Conservation (phyloP, 2,329 filamentous ascomycete genomes). For the Geosmithia putterillii region DNA sequence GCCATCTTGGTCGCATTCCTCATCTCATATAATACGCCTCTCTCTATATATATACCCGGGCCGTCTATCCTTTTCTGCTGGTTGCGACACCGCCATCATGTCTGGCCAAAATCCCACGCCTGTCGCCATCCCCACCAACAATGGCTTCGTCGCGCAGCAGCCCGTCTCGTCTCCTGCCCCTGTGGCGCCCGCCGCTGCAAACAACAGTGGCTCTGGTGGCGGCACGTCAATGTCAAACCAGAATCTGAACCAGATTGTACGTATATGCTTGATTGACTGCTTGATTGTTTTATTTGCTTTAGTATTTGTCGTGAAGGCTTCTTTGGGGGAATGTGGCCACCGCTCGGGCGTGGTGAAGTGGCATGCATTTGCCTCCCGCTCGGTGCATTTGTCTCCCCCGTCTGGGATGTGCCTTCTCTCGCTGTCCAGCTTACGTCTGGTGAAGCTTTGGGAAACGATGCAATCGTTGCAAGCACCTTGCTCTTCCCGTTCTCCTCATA, state of each 20-base stretch:
- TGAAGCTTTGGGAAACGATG: too few relatives aligned
- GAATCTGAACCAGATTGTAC: conserved; percentile 91
- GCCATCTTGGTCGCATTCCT: too few relatives aligned
- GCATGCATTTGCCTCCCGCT: too few relatives aligned
- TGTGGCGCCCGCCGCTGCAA: conserved; percentile 11
- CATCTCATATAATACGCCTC: too few relatives aligned
- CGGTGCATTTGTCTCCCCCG: too few relatives aligned
- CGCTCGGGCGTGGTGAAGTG: too few relatives aligned
- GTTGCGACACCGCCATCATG: conserved; percentile 11
- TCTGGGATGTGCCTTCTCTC: too few relatives aligned
- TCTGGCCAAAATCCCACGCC: conserved; percentile 18
- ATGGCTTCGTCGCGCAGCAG: conserved; percentile 16
- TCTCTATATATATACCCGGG: too few relatives aligned
- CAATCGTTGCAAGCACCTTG: too few relatives aligned
- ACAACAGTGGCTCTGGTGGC: conserved; percentile 9
- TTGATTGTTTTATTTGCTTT: conserved; percentile 9
- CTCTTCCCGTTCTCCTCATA: too few relatives aligned
- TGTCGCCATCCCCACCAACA: conserved; percentile 13
- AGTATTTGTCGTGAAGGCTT: background rate
- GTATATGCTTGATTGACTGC: conserved; percentile 20
- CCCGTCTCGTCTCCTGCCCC: conserved; percentile 19
- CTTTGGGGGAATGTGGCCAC: too few relatives aligned
- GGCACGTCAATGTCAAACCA: conserved; percentile 57
- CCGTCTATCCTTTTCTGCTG: background rate
- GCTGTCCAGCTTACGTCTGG: too few relatives aligned